Evolutionary conservation across 495 filamentous ascomycete species (phyloP), one percentile per base, ranked within the genome.

Genomic region (Patellaria atrata): DNA sequence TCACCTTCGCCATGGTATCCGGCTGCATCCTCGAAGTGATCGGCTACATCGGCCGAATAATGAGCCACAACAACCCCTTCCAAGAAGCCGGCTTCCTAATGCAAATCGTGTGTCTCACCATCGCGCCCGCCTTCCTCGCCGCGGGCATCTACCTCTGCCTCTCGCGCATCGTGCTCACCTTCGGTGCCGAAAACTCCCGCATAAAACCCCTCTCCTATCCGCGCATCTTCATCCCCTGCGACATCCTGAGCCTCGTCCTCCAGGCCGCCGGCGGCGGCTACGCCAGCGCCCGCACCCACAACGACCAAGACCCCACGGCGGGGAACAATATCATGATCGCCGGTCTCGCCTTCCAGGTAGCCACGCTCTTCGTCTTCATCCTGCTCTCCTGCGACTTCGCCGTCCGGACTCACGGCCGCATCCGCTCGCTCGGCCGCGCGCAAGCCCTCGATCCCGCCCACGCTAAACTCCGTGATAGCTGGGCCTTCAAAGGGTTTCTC

Each of bases 101-200:
- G 12, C 55, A 60, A 44, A 60, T 60, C 37, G 43, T 71, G 40
- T 71, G 66, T 35, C 56, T 77, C 16, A 70, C 64, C 7, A 56
- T 68, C 21, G 68, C 58, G 1, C 73, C 73, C 1, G 63, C 70
- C 19, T 75, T 67, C 43, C 60, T 67, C 39, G 62, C 67, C 10
- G 71, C 71, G 0, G 68, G 61, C 11, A 67, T 76, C 36, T 77
- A 77, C 50, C 52, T 74, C 34, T 71, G 66, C n/a, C 51, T 65
- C 38, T 53, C 56, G 20, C 43, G 46, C 34, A 63, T 55, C 26
- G 59, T 71, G 38, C 39, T 54, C 37, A 56, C 57, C 35, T 55
- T 71, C 46, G 61, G 60, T 18, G 47, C 57, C 4, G 47, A 58
- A n/a, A 53, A 65, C 25, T 66, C 66, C 1, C 63, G 67, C 35